These are phyloP conservation scores for Lathyrus sativus DNA, from an alignment of 306 rosid species.

Conservation along the genomic window DNA sequence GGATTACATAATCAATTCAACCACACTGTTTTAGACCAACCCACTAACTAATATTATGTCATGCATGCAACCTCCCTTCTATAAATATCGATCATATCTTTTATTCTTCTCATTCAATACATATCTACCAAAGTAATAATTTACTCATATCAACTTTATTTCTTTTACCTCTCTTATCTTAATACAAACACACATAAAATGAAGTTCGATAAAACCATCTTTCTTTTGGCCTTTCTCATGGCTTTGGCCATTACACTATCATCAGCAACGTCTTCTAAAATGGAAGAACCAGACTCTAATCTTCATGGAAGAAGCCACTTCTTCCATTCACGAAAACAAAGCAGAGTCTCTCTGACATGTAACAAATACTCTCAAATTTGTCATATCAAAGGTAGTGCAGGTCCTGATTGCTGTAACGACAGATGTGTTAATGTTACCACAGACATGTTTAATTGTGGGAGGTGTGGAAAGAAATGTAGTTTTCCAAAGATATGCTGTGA, in stretches of 20 bases:
- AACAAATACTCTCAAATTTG: slow-evolving; percentile 55
- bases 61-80: too few relatives aligned
- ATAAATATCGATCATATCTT: too few relatives aligned
- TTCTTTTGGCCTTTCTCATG: slow-evolving; percentile 46
- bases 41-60: slow-evolving; percentile 18
- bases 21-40: slow-evolving; percentile 47
- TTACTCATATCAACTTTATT: too few relatives aligned
- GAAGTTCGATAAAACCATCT: slow-evolving; percentile 21
- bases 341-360: slow-evolving; percentile 40
- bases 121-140: too few relatives aligned
- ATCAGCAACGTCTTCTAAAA: slow-evolving; percentile 26
- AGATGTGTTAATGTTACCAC: slow-evolving; percentile 49
- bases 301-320: slow-evolving; percentile 40
- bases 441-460: slow-evolving; percentile 60
- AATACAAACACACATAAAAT: too few relatives aligned
- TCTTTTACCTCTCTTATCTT: too few relatives aligned
- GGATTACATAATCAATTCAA: not conserved
- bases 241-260: slow-evolving; percentile 47
- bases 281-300: slow-evolving; percentile 8
- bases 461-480: slow-evolving; percentile 66
- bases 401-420: slow-evolving; percentile 52
- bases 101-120: too few relatives aligned
- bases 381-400: slow-evolving; percentile 41
- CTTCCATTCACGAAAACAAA: slow-evolving; percentile 36
- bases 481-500: slow-evolving; percentile 57